Conservation (phyloP, 2,329 filamentous ascomycete species). For the Trichophyton rubrum region DNA sequence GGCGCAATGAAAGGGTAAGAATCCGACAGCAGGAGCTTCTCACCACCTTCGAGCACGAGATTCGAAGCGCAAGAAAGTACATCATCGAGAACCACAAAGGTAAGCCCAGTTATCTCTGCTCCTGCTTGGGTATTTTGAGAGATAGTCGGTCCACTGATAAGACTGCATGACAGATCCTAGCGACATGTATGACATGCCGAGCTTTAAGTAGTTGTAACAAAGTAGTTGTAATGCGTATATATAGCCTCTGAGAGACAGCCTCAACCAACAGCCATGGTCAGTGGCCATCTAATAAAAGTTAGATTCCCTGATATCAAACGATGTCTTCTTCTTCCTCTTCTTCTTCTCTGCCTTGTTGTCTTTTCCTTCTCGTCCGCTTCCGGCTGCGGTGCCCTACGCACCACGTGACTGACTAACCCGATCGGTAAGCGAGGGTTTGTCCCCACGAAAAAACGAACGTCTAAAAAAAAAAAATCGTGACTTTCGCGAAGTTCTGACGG, state of each 20-base stretch:
- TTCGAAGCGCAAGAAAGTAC: slow-evolving; percentile 40
- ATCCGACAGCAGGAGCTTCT: slow-evolving; percentile 35
- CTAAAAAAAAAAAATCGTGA: slow-evolving; percentile 6
- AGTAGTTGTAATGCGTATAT: not conserved
- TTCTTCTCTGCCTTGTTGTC: not conserved
- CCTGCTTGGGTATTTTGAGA: not conserved
- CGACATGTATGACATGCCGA: slow-evolving; percentile 40
- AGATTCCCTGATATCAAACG: not conserved
- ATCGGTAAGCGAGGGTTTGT: slow-evolving; percentile 12
- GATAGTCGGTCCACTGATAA: not conserved
- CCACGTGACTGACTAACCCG: slow-evolving; percentile 1
- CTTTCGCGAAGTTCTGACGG: slow-evolving; percentile 3
- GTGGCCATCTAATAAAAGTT: no score
- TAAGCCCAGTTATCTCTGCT: slow-evolving; percentile 21
- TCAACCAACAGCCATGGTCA: no score
- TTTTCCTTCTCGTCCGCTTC: not conserved
- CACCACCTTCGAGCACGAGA: slow-evolving; percentile 37
- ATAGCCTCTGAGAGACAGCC: not conserved
- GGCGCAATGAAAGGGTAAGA: slow-evolving; percentile 38
- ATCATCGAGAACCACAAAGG: slow-evolving; percentile 43
- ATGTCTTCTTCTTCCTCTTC: not conserved
- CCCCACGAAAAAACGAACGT: slow-evolving; percentile 8
- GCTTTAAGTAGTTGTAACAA: slow-evolving; percentile 21
- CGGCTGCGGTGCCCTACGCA: not conserved
- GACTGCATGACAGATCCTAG: slow-evolving; percentile 34